Conservation (phyloP, 2,329 filamentous ascomycete genomes). For the Penicillium sp. region DNA sequence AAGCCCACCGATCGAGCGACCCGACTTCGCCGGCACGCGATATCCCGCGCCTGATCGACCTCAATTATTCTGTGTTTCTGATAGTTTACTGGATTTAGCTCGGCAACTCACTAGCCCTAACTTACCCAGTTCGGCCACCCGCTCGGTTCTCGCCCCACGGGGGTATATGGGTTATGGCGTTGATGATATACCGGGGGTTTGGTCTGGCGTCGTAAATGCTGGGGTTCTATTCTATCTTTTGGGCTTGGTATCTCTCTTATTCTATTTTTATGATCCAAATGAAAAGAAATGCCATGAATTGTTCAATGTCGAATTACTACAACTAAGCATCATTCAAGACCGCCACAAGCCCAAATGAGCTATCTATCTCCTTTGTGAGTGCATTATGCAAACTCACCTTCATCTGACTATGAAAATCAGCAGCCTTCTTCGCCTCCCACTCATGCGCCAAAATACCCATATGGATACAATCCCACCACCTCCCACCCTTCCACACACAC, state of each 20-base stretch:
- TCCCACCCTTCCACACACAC: neutral
- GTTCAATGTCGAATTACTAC: neutral
- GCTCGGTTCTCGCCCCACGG: conserved; percentile 13
- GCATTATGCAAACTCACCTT: neutral
- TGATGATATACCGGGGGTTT: conserved; percentile 7
- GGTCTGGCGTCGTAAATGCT: conserved; percentile 13
- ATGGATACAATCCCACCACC: neutral
- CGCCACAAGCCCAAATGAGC: neutral
- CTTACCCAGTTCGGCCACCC: conserved; percentile 19
- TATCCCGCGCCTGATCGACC: conserved; percentile 2
- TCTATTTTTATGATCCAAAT: neutral
- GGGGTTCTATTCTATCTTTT: conserved; percentile 4
- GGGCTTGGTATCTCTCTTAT: neutral
- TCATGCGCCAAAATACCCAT: neutral
- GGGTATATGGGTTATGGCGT: conserved; percentile 13
- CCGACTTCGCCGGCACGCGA: neutral
- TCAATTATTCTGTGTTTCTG: conserved; percentile 4
- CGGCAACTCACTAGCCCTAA: conserved; percentile 14
- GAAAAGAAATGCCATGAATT: neutral
- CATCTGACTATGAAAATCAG: too few species aligned
- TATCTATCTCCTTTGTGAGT: neutral
- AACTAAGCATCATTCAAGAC: neutral
- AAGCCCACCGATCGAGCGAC: neutral
- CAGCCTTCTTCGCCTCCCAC: neutral
- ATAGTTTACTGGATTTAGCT: conserved; percentile 20